Evolutionary conservation across 2,329 filamentous ascomycete genomes (phyloP).

Genomic region (Fusarium sp.): DNA sequence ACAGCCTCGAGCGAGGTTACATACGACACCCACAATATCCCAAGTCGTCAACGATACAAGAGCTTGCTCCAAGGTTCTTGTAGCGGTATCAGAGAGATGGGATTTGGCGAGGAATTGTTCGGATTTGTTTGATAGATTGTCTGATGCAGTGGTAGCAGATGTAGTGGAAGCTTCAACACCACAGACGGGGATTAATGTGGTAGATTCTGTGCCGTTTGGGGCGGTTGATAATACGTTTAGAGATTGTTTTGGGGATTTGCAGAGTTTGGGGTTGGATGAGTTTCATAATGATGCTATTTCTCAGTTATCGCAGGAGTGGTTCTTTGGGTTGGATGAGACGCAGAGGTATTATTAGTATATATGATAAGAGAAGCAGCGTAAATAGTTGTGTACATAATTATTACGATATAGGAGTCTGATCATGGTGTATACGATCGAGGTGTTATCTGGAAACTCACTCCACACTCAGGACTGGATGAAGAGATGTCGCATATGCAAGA

Average conservation of each 20-base stretch:
- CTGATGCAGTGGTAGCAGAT: constrained; percentile 56
- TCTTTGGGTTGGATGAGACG: constrained; percentile 34
- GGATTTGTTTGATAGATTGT: constrained; percentile 57
- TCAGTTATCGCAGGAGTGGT: constrained; percentile 42
- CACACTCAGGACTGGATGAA: no score
- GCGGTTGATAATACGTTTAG: constrained; percentile 53
- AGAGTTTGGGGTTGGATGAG: constrained; percentile 40
- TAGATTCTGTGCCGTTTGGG: constrained; percentile 12
- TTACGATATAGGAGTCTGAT: background rate
- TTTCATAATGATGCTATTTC: constrained; percentile 46
- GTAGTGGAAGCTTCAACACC: constrained; percentile 46
- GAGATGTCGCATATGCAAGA: background rate
- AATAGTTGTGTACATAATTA: no score
- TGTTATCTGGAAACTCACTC: no score
- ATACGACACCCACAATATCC: constrained; percentile 52
- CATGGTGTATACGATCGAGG: background rate
- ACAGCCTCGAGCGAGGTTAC: constrained; percentile 38
- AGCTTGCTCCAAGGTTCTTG: constrained; percentile 58
- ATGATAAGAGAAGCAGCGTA: background rate
- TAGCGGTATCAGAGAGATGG: constrained; percentile 58
- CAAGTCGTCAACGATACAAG: constrained; percentile 58
- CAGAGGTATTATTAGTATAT: constrained; percentile 27
- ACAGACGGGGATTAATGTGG: background rate
- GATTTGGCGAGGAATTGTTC: constrained; percentile 54
- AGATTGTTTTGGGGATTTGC: constrained; percentile 52